Evolutionary conservation across 805 yeast genomes (phyloP).

Genomic region (Millerozyma acaciae): DNA sequence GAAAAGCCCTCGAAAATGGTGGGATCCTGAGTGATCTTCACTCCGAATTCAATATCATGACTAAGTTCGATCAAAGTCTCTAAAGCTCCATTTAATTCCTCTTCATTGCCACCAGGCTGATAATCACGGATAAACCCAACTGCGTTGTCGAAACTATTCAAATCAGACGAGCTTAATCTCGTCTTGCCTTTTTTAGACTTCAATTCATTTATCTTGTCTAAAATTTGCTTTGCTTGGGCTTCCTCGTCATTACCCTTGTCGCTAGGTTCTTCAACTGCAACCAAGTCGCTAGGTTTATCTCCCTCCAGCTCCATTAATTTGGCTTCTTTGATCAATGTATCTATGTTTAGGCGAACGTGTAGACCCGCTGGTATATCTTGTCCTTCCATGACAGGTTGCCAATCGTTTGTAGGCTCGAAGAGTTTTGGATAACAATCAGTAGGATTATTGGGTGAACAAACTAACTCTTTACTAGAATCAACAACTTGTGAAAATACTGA

Average conservation of each 20-base stretch:
- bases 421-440: slow-evolving; percentile 58
- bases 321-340: slow-evolving; percentile 70
- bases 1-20: slow-evolving; percentile 18
- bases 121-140: slow-evolving; percentile 15
- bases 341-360: slow-evolving; percentile 70
- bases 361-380: slow-evolving; percentile 79
- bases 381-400: slow-evolving; percentile 68
- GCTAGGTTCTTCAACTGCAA: slow-evolving; percentile 7
- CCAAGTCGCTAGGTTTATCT: slow-evolving; percentile 10
- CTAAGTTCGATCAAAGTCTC: slow-evolving; percentile 54
- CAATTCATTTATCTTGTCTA: slow-evolving; percentile 8
- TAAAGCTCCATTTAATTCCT: slow-evolving; percentile 26
- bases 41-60: slow-evolving; percentile 65
- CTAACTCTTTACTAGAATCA: slow-evolving; percentile 9
- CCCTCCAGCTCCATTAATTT: slow-evolving; percentile 42
- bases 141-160: slow-evolving; percentile 15
- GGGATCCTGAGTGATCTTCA: slow-evolving; percentile 36
- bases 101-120: slow-evolving; percentile 12
- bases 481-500: slow-evolving; percentile 6
- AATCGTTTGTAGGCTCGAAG: slow-evolving; percentile 62
- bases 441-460: slow-evolving; percentile 23
- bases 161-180: slow-evolving; percentile 5
- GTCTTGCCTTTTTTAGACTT: slow-evolving; percentile 1
- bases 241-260: slow-evolving; percentile 4
- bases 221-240: slow-evolving; percentile 1